Evolutionary conservation across 495 filamentous ascomycete genomes (phyloP).

Genomic region (Penicillium tannophilum): DNA sequence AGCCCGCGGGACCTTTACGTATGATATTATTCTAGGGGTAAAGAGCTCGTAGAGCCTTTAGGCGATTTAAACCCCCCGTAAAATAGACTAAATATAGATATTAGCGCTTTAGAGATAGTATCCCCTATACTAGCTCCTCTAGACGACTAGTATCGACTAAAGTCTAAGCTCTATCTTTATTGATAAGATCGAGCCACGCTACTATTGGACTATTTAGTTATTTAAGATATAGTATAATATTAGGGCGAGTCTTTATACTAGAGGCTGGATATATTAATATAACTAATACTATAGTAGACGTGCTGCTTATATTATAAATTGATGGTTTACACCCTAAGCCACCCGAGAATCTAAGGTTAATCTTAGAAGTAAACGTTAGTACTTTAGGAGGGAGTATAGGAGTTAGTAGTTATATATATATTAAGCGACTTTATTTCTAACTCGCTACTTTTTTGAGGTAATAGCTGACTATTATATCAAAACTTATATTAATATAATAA

Average conservation of each 20-base stretch:
- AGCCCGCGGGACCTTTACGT: constrained; percentile 12
- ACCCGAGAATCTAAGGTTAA: not conserved
- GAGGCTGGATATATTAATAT: not conserved
- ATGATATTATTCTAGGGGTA: constrained; percentile 25
- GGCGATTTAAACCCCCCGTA: constrained; percentile 11
- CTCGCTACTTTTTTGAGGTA: no score
- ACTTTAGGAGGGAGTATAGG: no score
- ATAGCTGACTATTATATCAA: no score
- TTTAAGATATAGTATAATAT: not conserved
- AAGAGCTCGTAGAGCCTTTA: constrained; percentile 17
- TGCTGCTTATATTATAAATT: not conserved
- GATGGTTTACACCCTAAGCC: not conserved
- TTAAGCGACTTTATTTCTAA: no score
- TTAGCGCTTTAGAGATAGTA: not conserved
- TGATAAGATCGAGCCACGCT: constrained; percentile 3
- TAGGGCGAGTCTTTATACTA: not conserved
- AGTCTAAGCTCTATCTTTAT: not conserved
- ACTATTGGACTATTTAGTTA: not conserved
- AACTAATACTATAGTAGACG: not conserved
- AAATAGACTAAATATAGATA: constrained; percentile 14
- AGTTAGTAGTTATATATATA: not conserved
- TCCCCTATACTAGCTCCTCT: not conserved
- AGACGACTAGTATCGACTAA: constrained; percentile 5
- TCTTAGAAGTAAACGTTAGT: not conserved
- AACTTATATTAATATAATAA: no score